A percentile compares a stretch with the other conserved stretches of the same genome.
Evolutionary conservation across 192 early-diverging fungal genomes (phyloP).

Genomic region (Backusella parvicylindrica): DNA sequence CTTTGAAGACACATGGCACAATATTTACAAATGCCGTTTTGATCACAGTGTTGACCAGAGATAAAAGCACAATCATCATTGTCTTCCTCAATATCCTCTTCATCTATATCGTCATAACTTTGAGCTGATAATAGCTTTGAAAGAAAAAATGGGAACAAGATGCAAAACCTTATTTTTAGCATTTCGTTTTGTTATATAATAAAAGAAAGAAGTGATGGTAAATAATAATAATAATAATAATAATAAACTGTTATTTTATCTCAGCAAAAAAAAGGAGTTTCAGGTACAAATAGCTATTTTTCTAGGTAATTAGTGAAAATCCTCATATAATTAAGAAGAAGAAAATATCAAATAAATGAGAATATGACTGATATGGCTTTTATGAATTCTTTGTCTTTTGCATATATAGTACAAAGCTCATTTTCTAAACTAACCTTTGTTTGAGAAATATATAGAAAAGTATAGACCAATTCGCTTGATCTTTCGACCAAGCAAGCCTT

Average conservation of each 20-base stretch:
- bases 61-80: constrained; percentile 17
- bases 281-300: neutral
- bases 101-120: neutral
- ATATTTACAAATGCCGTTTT: constrained; percentile 18
- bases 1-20: constrained; percentile 27
- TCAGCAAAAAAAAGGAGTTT: neutral
- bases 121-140: neutral
- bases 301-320: no score
- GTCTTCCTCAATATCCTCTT: neutral
- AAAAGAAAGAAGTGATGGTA: neutral
- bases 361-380: no score
- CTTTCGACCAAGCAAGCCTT: no score
- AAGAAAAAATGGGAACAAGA: neutral
- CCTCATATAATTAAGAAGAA: no score
- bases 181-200: neutral
- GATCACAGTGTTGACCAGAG: constrained; percentile 15
- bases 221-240: neutral
- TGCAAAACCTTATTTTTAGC: neutral
- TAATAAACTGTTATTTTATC: neutral
- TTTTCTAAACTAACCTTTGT: no score
- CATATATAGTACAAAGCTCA: no score
- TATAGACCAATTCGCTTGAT: no score
- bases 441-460: no score
- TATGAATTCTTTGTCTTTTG: no score
- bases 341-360: no score